Evolutionary conservation across 139 green algal species (phyloP), one percentile per base, ranked within the genome.

Genomic region (Yamagishiella unicocca): DNA sequence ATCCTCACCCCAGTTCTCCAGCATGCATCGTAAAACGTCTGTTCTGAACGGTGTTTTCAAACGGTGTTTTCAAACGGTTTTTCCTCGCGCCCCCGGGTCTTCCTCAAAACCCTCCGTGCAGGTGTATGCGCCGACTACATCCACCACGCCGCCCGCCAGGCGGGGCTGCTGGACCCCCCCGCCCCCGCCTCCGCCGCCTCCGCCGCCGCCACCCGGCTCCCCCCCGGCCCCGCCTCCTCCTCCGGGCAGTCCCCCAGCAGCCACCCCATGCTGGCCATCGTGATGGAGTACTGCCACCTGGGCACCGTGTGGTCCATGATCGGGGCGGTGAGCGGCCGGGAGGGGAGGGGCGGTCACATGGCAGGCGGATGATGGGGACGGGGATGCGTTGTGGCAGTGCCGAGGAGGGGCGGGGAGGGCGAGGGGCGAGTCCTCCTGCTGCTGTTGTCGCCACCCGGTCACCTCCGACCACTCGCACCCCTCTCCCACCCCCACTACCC

Each of bases 241-340:
- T 27, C 54, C 54, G 22, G 35, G 54, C 9, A 9, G 21, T 9
- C 71, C 14, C 19, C 38, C 14, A 12, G 25, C 55, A 37, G n/a
- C 55, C 22, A 74, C 31, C 17, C 86, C 7, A 88, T 91, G 73
- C 83, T 93, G 45, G 92, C 90, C 17, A 94, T 95, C 46, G 82
- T 94, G 55, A 95, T 95, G 92, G 92, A 95, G 89, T 89, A 86
- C 76, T 94, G 90, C 71, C 54, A 54, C 37, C 72, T 92, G 62
- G 92, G 90, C 21, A 92, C 79, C 24, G 82, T 95, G 33, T 92
- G 82, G 54, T 89, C 76, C 61, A 82, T 94, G 40, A 88, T 95
- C 43, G 75, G 84, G n/a, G 25, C 75, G 68, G 92, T 88, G 22
- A 38, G 89, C 0, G 10, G 72, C n/a, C 6, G 19, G 58, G 58